Conservation (phyloP, 331 rosid species). For the Stylosanthes scabra region DNA sequence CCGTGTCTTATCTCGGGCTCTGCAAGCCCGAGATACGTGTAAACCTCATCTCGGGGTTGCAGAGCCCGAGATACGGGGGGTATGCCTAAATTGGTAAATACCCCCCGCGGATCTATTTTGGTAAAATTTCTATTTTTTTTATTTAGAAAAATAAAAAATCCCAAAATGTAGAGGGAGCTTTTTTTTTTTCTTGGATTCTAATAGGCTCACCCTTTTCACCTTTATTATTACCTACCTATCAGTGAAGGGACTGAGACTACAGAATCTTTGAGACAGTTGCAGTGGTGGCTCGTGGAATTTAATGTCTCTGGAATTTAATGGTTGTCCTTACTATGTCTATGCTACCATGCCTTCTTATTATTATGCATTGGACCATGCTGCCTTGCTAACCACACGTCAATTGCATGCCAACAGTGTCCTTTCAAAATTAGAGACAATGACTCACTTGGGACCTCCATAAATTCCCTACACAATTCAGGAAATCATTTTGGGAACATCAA, state of each 20-base stretch:
- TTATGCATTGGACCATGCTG: conserved; percentile 36
- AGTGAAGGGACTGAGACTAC: conserved; percentile 15
- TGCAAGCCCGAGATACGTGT: no score
- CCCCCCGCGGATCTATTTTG: no score
- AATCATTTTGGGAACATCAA: no score
- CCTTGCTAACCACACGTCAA: no score
- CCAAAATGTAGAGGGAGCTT: no score
- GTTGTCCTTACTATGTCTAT: conserved; percentile 18
- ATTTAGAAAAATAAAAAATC: no score
- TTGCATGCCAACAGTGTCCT: conserved; percentile 13
- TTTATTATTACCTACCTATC: conserved; percentile 27
- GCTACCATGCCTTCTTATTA: conserved; percentile 36
- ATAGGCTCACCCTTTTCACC: conserved; percentile 9
- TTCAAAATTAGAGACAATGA: conserved; percentile 39
- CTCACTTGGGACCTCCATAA: conserved; percentile 18
- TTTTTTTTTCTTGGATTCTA: conserved; percentile 28
- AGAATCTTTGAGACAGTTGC: not conserved
- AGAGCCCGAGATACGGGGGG: no score
- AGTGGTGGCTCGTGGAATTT: conserved; percentile 46
- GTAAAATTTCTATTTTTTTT: no score
- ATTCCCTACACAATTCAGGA: not conserved
- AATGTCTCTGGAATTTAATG: no score
- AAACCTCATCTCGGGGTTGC: no score
- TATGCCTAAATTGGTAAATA: no score
- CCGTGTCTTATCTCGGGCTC: no score